A percentile compares a stretch with the other conserved stretches of the same genome.
Evolutionary conservation across 352 stramenopile genomes (phyloP).

Genomic region (Globisporangium camurandrum): DNA sequence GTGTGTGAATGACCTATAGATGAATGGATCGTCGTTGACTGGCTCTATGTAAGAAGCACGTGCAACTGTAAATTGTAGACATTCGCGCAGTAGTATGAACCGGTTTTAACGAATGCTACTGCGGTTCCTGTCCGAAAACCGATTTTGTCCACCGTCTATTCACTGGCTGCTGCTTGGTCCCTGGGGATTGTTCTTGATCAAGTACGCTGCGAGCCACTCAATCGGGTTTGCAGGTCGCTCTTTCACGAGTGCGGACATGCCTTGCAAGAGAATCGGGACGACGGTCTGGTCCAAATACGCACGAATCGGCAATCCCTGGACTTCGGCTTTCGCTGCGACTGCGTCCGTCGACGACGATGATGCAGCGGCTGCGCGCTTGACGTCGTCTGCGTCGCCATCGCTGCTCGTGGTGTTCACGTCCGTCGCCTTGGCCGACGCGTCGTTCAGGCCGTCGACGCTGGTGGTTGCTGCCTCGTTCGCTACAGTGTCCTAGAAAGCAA

Average conservation of each 20-base stretch:
- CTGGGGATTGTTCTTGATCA: conserved; percentile 96
- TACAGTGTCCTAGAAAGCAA: background rate
- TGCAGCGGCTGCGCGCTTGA: conserved; percentile 67
- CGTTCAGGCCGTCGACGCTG: background rate
- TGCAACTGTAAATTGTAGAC: too few species aligned
- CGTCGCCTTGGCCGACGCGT: background rate
- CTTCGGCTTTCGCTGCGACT: conserved; percentile 86
- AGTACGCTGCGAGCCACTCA: conserved; percentile 94
- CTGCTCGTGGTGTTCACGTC: background rate
- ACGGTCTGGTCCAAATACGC: conserved; percentile 98
- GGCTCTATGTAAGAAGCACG: too few species aligned
- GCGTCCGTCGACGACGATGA: too few species aligned
- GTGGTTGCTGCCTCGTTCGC: background rate
- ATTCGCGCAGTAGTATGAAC: too few species aligned
- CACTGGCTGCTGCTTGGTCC: conserved; percentile 35
- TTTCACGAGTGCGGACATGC: conserved; percentile 97
- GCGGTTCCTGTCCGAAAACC: too few species aligned
- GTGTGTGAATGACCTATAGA: too few species aligned
- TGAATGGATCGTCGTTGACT: too few species aligned
- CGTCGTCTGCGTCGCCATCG: background rate
- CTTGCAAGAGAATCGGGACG: conserved; percentile 97
- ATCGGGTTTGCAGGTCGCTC: conserved; percentile 95
- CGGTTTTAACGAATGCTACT: too few species aligned
- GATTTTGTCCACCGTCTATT: background rate
- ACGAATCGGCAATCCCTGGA: conserved; percentile 92